Evolutionary conservation across 345 rosid species (phyloP).

Genomic region (Trapa incisa): DNA sequence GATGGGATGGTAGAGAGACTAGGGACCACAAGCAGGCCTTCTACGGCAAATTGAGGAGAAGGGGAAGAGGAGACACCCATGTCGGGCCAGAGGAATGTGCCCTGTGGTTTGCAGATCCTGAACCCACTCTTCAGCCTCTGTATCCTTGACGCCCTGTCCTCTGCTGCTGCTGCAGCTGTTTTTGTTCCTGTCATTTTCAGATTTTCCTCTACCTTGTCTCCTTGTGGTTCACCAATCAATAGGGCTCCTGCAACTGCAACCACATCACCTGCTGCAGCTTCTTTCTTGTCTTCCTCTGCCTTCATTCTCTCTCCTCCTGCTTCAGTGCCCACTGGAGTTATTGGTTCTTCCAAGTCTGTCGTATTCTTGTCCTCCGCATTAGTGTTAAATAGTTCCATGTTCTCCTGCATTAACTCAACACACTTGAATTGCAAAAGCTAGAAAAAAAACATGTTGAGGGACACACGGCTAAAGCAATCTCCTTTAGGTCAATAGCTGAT

Average conservation of each 20-base stretch:
- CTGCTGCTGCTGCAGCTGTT: conserved; percentile 9
- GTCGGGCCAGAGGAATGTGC: conserved; percentile 69
- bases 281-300: conserved; percentile 4
- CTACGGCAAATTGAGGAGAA: conserved; percentile 17
- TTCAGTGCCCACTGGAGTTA: conserved; percentile 7
- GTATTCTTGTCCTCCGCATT: conserved; percentile 20
- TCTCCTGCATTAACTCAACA: conserved; percentile 30
- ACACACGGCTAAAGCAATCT: not conserved
- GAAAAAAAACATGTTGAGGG: no score
- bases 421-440: not conserved
- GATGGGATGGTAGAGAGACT: conserved; percentile 39
- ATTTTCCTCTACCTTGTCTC: conserved; percentile 3
- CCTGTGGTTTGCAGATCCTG: conserved; percentile 71
- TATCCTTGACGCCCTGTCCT: conserved; percentile 34
- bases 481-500: not conserved
- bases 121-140: conserved; percentile 66
- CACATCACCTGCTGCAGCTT: conserved; percentile 6
- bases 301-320: conserved; percentile 6
- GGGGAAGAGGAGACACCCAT: conserved; percentile 16
- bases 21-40: conserved; percentile 20
- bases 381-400: conserved; percentile 28
- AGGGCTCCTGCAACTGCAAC: not conserved
- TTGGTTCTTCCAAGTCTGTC: conserved; percentile 6
- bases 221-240: not conserved
- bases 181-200: conserved; percentile 2